Base-by-base conservation (phyloP, 2,329 filamentous ascomycete species). In the Periglandula ipomoeae region DNA sequence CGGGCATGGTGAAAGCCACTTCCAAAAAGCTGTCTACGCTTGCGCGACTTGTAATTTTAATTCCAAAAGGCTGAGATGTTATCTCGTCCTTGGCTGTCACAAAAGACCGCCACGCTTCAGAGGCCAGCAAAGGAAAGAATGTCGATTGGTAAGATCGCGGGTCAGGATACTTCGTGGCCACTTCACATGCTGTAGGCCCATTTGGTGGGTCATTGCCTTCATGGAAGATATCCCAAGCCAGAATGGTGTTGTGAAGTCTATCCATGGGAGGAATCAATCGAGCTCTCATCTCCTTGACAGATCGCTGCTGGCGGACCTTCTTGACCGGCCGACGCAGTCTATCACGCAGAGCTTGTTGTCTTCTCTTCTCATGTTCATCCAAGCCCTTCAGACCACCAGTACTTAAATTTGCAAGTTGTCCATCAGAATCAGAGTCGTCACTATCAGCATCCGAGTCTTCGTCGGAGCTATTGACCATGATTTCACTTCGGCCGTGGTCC, bases 51-150 rank as follows among this genome's bases (percentile, higher is more conserved):
- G 87, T 79, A 47, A 98, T 79, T 61, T 90, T 94, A 65, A 97
- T 82, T 52, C 89, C 88, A 60, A 95, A 94, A 0, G 87, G 73
- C 61, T 85, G 89, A 54, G 82, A 81, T 19, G 79, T 86, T 43
- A 84, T 81, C 65, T 98, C 93, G 59, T 96, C 89, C 63, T 90
- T 90, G 19, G 87, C 80, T 44, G 89, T 90, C 45, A 94, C 84
- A 63, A 98, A 93, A 4, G 87, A 87, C 61, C 94, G 87, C 93
- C 93, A 98, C 26, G 91, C 91, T 71, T 98, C 93, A 23, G 95
- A 84, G 26, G 93, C 82, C 30, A 98, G 75, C 20, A 98, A 74
- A 5, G 91, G 90, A 56, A 94, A 84, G 65, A 98, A 98, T 0
- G 89, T 95, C 51, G 81, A 76, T 63, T 94, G 87, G 63, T 98